These are phyloP conservation scores for Avena eriantha DNA, from an alignment of 176 grass and related monocot species.

Conservation along the genomic window DNA sequence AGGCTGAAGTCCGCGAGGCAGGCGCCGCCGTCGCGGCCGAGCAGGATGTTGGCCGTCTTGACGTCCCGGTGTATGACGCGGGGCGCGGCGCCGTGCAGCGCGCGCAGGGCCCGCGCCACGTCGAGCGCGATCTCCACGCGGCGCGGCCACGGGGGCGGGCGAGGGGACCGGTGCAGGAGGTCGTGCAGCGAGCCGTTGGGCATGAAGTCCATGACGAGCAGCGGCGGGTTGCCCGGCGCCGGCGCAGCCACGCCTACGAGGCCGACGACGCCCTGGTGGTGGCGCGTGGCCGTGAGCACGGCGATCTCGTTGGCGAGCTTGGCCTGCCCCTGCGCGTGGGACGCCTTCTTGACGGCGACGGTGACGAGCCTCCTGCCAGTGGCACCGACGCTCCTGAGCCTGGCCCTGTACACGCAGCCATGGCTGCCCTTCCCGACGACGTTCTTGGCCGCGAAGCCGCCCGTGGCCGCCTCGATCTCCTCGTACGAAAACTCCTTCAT, in stretches of 20 bases:
- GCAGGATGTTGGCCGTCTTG: slow-evolving; percentile 86
- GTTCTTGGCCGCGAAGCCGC: slow-evolving; percentile 64
- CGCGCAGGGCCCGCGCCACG: slow-evolving; percentile 67
- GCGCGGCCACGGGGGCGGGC: slow-evolving; percentile 71
- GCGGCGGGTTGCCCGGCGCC: not conserved
- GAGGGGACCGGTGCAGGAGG: slow-evolving; percentile 60
- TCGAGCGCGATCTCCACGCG: slow-evolving; percentile 68
- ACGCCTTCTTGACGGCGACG: slow-evolving; percentile 73
- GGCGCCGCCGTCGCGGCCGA: slow-evolving; percentile 65
- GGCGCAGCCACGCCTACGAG: slow-evolving; percentile 55
- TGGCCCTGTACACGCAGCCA: slow-evolving; percentile 79
- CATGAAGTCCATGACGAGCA: slow-evolving; percentile 93
- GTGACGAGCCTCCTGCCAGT: not conserved
- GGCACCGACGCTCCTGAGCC: slow-evolving; percentile 38
- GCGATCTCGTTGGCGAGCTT: slow-evolving; percentile 88
- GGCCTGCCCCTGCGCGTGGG: slow-evolving; percentile 51
- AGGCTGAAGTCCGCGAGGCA: slow-evolving; percentile 88
- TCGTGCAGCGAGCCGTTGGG: slow-evolving; percentile 85
- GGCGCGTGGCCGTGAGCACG: slow-evolving; percentile 60
- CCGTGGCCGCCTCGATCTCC: slow-evolving; percentile 76
- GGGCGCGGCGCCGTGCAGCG: slow-evolving; percentile 65
- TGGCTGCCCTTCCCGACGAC: slow-evolving; percentile 95
- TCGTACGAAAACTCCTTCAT: slow-evolving; percentile 86
- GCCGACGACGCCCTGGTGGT: slow-evolving; percentile 58
- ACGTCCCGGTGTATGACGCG: slow-evolving; percentile 81